Percentiles rank a stretch among this genome's conserved stretches.
Conservation (phyloP, 352 stramenopile genomes). For the Phytopythium ostracodes region DNA sequence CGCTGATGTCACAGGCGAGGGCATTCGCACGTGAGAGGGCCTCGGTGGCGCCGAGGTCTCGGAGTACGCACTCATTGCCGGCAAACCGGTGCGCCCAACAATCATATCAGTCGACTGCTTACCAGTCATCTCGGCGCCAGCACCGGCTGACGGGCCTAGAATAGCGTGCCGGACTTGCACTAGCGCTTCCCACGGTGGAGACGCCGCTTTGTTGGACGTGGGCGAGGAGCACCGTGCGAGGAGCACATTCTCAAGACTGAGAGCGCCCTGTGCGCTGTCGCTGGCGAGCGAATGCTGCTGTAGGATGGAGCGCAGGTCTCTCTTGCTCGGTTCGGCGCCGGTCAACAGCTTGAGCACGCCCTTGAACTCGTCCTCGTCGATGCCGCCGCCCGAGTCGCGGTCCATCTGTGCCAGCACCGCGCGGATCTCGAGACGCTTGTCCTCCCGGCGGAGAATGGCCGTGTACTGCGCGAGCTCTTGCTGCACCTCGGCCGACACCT, state of each 20-base stretch:
- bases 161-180: slow-evolving; percentile 70
- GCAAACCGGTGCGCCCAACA: neutral
- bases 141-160: slow-evolving; percentile 10
- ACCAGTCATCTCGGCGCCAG: neutral
- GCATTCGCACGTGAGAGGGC: neutral
- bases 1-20: slow-evolving; percentile 1
- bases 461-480: slow-evolving; percentile 74
- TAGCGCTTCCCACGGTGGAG: slow-evolving; percentile 66
- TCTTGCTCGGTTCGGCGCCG: slow-evolving; percentile 65
- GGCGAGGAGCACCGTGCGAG: slow-evolving; percentile 68
- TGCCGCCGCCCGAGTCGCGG: slow-evolving; percentile 39
- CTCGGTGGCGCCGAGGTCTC: neutral
- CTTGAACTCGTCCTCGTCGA: slow-evolving; percentile 80
- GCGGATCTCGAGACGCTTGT: slow-evolving; percentile 78
- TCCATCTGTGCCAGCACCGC: slow-evolving; percentile 69
- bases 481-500: slow-evolving; percentile 52
- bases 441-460: slow-evolving; percentile 66
- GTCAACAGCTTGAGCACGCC: slow-evolving; percentile 76
- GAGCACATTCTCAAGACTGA: slow-evolving; percentile 69
- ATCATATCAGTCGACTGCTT: slow-evolving; percentile 3
- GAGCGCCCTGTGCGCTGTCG: slow-evolving; percentile 44
- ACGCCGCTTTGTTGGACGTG: slow-evolving; percentile 63
- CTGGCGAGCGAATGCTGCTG: slow-evolving; percentile 45
- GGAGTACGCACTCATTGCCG: neutral
- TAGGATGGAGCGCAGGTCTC: slow-evolving; percentile 64